phyloP scores from a whole-genome alignment of 306 rosid genomes.

The Albizia julibrissin region DNA sequence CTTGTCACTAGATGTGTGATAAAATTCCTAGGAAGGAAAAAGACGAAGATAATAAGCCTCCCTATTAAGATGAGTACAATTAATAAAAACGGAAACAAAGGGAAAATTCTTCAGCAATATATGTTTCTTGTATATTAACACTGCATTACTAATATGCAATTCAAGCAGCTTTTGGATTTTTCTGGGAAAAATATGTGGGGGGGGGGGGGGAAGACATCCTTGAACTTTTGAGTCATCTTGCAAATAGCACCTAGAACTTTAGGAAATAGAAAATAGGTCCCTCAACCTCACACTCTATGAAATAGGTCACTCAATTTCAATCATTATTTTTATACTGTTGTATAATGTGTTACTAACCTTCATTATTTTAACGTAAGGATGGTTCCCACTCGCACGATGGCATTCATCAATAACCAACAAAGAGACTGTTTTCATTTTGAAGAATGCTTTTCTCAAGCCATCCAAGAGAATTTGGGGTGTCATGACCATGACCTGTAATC shows the following conservation, averaged over 20 bases:
- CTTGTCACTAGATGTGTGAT: conserved; percentile 54
- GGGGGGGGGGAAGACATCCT: too few species aligned
- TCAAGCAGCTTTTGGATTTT: neutral
- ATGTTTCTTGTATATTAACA: neutral
- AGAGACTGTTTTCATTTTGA: conserved; percentile 51
- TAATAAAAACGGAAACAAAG: neutral
- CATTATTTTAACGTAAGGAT: conserved; percentile 70
- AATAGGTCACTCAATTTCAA: neutral
- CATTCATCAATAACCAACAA: conserved; percentile 71
- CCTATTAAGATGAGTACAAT: neutral
- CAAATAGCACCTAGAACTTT: neutral
- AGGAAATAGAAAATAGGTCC: neutral
- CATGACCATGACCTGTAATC: conserved; percentile 63
- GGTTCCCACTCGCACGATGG: conserved; percentile 66
- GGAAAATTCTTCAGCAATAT: neutral
- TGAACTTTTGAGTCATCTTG: neutral
- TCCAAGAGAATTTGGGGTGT: conserved; percentile 76
- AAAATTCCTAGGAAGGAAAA: conserved; percentile 57
- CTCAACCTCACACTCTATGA: neutral
- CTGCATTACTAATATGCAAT: neutral
- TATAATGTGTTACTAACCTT: conserved; percentile 44
- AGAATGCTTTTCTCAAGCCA: conserved; percentile 64
- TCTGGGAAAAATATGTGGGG: neutral
- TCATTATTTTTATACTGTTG: neutral
- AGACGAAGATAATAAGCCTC: neutral